phyloP scores from a whole-genome alignment of 495 filamentous ascomycete species.

The Podospora pseudocomata region DNA sequence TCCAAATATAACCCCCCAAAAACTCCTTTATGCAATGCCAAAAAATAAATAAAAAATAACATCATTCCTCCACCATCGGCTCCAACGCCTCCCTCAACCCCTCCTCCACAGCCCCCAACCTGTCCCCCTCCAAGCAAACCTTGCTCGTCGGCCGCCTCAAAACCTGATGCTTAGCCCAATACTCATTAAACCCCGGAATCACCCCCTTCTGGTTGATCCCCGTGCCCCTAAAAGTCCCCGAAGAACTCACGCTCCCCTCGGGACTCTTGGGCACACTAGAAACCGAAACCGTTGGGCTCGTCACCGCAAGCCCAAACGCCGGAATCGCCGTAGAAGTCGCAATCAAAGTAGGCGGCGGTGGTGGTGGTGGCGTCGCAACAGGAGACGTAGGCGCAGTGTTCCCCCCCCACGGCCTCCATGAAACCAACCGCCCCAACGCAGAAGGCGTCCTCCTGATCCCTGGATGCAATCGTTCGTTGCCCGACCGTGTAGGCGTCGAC shows the following conservation, averaged over 20 bases:
- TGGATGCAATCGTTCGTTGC: neutral
- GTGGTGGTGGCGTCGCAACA: conserved; percentile 13
- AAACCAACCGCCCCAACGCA: conserved; percentile 40
- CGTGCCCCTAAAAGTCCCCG: conserved; percentile 35
- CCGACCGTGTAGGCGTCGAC: conserved; percentile 16
- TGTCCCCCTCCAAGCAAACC: conserved; percentile 35
- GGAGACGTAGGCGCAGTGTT: conserved; percentile 17
- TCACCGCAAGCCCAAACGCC: conserved; percentile 9
- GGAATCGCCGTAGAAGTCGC: neutral
- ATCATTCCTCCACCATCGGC: conserved; percentile 9
- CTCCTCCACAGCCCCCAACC: conserved; percentile 36
- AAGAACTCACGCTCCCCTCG: conserved; percentile 20
- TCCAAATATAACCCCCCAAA: too few species aligned
- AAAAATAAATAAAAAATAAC: too few species aligned
- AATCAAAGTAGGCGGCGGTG: conserved; percentile 15
- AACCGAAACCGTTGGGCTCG: conserved; percentile 1
- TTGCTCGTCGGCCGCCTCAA: conserved; percentile 39
- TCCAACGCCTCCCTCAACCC: conserved; percentile 43
- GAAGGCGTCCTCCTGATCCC: conserved; percentile 16
- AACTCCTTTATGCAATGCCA: too few species aligned
- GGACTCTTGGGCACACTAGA: conserved; percentile 14
- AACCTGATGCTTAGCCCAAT: conserved; percentile 36
- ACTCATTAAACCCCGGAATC: conserved; percentile 49
- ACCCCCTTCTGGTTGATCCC: conserved; percentile 54
- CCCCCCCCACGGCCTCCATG: conserved; percentile 46